Conservation (phyloP, 208 protist genomes). For the Willaertia magna region DNA sequence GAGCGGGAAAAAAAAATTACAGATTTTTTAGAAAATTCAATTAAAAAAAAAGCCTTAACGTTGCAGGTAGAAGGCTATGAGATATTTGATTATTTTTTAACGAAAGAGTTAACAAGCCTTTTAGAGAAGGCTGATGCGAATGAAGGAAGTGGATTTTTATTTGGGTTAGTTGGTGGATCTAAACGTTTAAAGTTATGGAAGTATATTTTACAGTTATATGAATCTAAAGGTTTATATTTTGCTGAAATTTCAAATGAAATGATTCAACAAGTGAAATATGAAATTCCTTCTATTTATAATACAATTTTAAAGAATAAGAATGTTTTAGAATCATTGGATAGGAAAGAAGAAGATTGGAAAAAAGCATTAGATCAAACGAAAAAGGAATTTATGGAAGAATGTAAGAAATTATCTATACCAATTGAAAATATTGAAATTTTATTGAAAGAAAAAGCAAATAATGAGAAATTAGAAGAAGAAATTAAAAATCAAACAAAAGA, state of each 20-base stretch:
- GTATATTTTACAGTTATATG: not conserved
- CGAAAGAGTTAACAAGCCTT: not conserved
- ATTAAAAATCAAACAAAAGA: not conserved
- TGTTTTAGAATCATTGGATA: not conserved
- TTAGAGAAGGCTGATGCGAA: not conserved
- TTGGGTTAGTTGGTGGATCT: not conserved
- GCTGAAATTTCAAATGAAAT: not conserved
- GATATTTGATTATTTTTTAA: not conserved
- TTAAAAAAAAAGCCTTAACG: not conserved
- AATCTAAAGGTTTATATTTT: not conserved
- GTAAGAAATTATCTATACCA: not conserved
- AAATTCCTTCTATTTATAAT: not conserved
- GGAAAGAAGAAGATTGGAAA: not conserved
- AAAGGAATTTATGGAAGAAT: not conserved
- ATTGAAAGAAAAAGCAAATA: not conserved
- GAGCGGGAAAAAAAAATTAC: not conserved
- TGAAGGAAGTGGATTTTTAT: not conserved
- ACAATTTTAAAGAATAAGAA: not conserved
- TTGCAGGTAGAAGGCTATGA: not conserved
- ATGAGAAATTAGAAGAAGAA: not conserved
- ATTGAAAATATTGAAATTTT: not conserved
- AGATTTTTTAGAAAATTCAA: not conserved
- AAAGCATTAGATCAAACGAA: not conserved
- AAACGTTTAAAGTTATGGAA: not conserved
- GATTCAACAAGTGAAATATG: not conserved